These are phyloP conservation scores for Quillaja saponaria DNA, from an alignment of 306 rosid genomes.

Conservation along the genomic window DNA sequence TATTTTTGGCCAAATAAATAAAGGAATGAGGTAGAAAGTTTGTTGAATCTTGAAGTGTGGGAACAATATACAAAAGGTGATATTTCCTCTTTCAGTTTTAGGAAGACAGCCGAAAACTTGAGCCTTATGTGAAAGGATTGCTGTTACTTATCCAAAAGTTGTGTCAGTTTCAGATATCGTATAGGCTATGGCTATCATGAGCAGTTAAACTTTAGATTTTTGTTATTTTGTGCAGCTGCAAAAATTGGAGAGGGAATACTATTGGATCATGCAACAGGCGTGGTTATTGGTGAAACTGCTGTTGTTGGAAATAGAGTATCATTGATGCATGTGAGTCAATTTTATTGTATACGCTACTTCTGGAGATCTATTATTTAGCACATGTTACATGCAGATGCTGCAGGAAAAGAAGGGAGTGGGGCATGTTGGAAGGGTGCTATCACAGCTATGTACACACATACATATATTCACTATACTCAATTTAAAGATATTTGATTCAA, in stretches of 20 bases:
- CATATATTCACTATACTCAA: conserved; percentile 25
- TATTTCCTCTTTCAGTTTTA: conserved; percentile 7
- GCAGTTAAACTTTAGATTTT: conserved; percentile 25
- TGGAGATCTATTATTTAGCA: background rate
- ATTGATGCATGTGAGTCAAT: conserved; percentile 81
- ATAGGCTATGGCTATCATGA: conserved; percentile 26
- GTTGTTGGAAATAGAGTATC: conserved; percentile 90
- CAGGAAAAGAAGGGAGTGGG: no score
- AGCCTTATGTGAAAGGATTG: conserved; percentile 28
- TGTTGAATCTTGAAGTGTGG: conserved; percentile 18
- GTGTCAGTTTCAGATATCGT: conserved; percentile 20
- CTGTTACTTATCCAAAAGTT: conserved; percentile 1
- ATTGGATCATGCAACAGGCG: conserved; percentile 93
- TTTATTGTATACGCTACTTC: conserved; percentile 22
- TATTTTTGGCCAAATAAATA: conserved; percentile 12
- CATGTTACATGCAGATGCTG: no score
- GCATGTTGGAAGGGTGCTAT: no score
- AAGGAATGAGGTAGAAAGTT: conserved; percentile 11
- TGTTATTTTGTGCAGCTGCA: conserved; percentile 58
- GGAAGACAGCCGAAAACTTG: conserved; percentile 8
- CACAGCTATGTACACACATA: no score
- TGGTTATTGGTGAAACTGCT: conserved; percentile 99
- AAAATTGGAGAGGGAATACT: conserved; percentile 93
- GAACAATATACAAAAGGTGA: conserved; percentile 8
- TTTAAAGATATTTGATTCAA: conserved; percentile 30